Evolutionary conservation across 1,284 basidiomycete species (phyloP).

Genomic region (Heterobasidion annosum): DNA sequence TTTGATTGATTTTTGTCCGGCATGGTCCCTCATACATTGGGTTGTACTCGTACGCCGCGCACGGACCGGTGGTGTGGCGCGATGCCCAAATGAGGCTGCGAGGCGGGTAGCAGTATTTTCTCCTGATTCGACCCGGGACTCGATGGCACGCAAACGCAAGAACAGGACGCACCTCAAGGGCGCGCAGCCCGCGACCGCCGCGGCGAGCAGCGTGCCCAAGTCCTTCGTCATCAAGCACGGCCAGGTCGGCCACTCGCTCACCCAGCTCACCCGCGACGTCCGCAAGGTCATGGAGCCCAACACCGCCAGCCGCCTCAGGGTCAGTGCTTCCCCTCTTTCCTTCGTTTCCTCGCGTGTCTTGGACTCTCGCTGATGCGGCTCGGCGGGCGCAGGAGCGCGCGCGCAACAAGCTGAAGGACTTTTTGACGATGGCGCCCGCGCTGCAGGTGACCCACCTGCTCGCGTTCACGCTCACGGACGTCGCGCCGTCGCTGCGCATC

Average conservation of each 20-base stretch:
- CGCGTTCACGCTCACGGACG: constrained; percentile 82
- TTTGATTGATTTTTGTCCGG: too few species aligned
- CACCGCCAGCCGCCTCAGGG: constrained; percentile 85
- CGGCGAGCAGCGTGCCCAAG: constrained; percentile 43
- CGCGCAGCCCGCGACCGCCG: constrained; percentile 21
- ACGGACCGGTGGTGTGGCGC: not conserved
- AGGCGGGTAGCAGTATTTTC: not conserved
- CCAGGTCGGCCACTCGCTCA: constrained; percentile 80
- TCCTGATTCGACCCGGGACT: not conserved
- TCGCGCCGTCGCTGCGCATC: constrained; percentile 83
- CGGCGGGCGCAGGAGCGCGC: constrained; percentile 69
- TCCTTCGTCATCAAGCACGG: constrained; percentile 95
- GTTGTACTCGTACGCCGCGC: too few species aligned
- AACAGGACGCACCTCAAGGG: constrained; percentile 83
- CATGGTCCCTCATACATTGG: too few species aligned
- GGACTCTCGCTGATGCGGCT: constrained; percentile 8
- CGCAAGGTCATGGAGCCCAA: constrained; percentile 98
- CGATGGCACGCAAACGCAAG: constrained; percentile 76
- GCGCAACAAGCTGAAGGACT: constrained; percentile 92
- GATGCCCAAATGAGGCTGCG: not conserved
- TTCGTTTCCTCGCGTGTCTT: not conserved
- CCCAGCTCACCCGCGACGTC: constrained; percentile 86
- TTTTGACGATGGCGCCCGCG: constrained; percentile 86
- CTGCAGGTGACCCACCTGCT: constrained; percentile 91
- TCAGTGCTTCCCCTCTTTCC: constrained; percentile 31